Evolutionary conservation across 192 early-diverging fungal species (phyloP).

Genomic region (Entomortierella chlamydospora): DNA sequence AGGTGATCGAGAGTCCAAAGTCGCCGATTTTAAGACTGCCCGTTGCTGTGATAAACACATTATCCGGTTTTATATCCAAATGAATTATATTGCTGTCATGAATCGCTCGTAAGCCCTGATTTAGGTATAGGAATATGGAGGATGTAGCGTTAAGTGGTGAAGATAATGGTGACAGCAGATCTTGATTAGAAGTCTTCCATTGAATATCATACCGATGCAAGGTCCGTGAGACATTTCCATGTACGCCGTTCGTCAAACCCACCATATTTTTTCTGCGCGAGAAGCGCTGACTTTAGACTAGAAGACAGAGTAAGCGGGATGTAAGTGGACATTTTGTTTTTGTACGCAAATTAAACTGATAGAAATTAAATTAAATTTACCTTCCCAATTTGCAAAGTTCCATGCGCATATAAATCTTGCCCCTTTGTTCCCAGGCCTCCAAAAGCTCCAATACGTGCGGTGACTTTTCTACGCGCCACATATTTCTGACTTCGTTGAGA

Average conservation of each 20-base stretch:
- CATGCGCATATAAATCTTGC: slow-evolving; percentile 88
- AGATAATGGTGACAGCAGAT: not conserved
- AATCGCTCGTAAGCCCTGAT: slow-evolving; percentile 75
- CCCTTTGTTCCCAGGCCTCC: slow-evolving; percentile 93
- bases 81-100: slow-evolving; percentile 82
- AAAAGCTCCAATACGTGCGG: slow-evolving; percentile 77
- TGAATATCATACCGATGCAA: slow-evolving; percentile 61
- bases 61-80: slow-evolving; percentile 91
- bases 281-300: slow-evolving; percentile 34
- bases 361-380: slow-evolving; percentile 14
- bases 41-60: slow-evolving; percentile 78
- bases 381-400: slow-evolving; percentile 88
- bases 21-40: slow-evolving; percentile 88
- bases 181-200: not conserved
- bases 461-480: slow-evolving; percentile 72
- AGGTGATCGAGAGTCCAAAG: slow-evolving; percentile 84
- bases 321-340: not conserved
- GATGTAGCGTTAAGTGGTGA: not conserved
- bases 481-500: slow-evolving; percentile 85
- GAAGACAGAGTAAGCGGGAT: not conserved
- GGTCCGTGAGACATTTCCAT: slow-evolving; percentile 79
- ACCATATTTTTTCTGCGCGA: slow-evolving; percentile 41
- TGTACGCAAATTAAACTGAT: too few species aligned
- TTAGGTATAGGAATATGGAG: slow-evolving; percentile 27
- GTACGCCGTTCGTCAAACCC: slow-evolving; percentile 69